phyloP scores from a whole-genome alignment of 2,329 filamentous ascomycete species.

The Stenocarpella maydis region DNA sequence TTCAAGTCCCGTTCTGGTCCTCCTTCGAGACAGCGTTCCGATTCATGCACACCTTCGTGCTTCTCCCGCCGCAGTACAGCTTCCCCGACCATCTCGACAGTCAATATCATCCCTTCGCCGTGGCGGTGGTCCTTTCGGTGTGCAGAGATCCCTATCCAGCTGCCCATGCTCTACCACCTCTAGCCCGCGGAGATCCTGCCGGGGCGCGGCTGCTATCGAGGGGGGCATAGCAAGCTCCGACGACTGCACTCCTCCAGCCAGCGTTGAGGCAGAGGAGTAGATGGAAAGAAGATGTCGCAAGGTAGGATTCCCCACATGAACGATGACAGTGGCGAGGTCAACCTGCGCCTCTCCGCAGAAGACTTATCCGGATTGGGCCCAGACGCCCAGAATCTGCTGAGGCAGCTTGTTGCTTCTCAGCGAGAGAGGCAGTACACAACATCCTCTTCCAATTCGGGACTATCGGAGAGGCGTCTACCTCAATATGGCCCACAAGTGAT shows the following conservation, averaged over 20 bases:
- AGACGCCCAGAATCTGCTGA: neutral
- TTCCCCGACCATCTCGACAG: neutral
- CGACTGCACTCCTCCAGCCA: neutral
- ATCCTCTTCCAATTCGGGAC: neutral
- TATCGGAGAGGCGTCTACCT: neutral
- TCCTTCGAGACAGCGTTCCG: neutral
- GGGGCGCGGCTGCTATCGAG: neutral
- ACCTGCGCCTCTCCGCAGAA: neutral
- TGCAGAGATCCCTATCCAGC: too few relatives aligned
- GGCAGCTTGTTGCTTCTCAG: slow-evolving; percentile 8
- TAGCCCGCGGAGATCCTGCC: too few relatives aligned
- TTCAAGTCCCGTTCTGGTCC: neutral
- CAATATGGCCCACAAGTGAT: neutral
- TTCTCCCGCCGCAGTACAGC: neutral
- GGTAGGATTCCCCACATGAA: neutral
- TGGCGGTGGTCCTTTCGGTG: too few relatives aligned
- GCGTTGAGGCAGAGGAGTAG: too few relatives aligned
- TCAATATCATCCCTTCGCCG: neutral
- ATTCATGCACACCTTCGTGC: neutral
- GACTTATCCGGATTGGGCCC: neutral
- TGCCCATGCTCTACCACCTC: neutral
- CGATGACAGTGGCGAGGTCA: neutral
- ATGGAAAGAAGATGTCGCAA: neutral
- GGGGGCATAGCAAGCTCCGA: neutral
- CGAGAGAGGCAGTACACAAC: neutral